Evolutionary conservation across 768 basidiomycete genomes (phyloP), one percentile per base, ranked within the genome.

Genomic region (Zangia roseola): DNA sequence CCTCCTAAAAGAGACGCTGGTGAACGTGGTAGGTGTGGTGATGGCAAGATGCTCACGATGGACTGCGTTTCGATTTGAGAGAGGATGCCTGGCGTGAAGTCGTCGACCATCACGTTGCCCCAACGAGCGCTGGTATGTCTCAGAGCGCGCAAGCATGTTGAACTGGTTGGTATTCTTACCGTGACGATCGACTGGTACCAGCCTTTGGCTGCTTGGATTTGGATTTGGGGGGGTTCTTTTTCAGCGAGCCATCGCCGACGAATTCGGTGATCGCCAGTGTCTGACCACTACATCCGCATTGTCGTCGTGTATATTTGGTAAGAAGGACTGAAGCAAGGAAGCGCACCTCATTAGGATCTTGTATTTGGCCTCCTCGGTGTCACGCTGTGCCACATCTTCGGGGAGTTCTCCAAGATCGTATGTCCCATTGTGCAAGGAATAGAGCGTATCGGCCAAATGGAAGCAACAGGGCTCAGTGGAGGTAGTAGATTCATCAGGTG

Each of bases 81-180:
- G 19, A 55, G 36, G 14, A 55, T 34, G 8, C 19, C 40, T 23
- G 20, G 24, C 24, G 42, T 53, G 34, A 44, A 45, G 9, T 39
- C 35, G 25, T 53, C 45, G 28, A 55, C 52, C 52, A 53, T 48
- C 6, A 53, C 45, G 20, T 40, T 45, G 6, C 51, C 54, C 51
- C 46, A 55, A 13, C 52, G 47, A 43, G 42, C 52, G 23, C 52
- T 53, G 41, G 14, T n/a, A n/a, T n/a, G n/a, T n/a, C n/a, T n/a
- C n/a, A n/a, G n/a, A n/a, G n/a, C 19, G 3, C 24, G 16, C 8
- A 13, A 36, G 10, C n/a, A n/a, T n/a, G n/a, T n/a, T n/a, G n/a
- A n/a, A n/a, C n/a, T n/a, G n/a, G n/a, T n/a, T n/a, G n/a, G n/a
- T n/a, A n/a, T n/a, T n/a, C 24, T n/a, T 45, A 46, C 45, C 45